Percentiles rank a stretch among this genome's conserved stretches.
Evolutionary conservation across 495 filamentous ascomycete species (phyloP).

Genomic region (Patellaria atrata): DNA sequence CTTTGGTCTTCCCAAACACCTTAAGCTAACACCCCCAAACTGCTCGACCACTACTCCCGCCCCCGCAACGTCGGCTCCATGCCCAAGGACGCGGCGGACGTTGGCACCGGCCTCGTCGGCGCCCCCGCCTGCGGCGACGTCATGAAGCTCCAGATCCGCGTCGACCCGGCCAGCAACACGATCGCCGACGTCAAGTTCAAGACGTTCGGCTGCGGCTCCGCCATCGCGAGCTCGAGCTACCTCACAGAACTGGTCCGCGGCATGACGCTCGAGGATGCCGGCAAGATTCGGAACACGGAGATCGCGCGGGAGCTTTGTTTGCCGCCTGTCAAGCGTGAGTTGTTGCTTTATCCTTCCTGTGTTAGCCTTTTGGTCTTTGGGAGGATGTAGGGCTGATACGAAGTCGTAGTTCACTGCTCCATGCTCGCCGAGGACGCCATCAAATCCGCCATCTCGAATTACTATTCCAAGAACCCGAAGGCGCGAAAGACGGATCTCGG

Average conservation of each 20-base stretch:
- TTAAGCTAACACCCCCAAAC: constrained; percentile 30
- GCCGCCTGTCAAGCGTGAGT: constrained; percentile 85
- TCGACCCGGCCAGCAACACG: constrained; percentile 74
- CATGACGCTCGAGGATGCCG: constrained; percentile 91
- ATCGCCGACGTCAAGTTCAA: constrained; percentile 96
- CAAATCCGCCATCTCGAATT: constrained; percentile 96
- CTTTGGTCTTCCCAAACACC: constrained; percentile 15
- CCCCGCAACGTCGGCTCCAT: constrained; percentile 93
- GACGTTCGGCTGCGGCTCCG: constrained; percentile 94
- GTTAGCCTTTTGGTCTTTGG: not conserved
- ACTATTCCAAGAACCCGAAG: constrained; percentile 88
- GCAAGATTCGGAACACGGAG: constrained; percentile 85
- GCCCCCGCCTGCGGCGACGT: constrained; percentile 90
- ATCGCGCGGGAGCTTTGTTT: constrained; percentile 93
- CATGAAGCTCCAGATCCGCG: constrained; percentile 97
- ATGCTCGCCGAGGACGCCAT: constrained; percentile 99
- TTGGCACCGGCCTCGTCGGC: constrained; percentile 95
- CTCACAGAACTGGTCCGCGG: constrained; percentile 84
- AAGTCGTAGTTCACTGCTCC: constrained; percentile 87
- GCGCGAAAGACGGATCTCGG: constrained; percentile 57
- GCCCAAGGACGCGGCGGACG: constrained; percentile 67
- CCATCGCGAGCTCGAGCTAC: constrained; percentile 83
- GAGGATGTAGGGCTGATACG: constrained; percentile 3
- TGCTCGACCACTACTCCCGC: constrained; percentile 87
- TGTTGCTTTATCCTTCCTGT: not conserved